These are phyloP conservation scores for Spizellomyces sp. DNA, from an alignment of 192 early-diverging fungal species.

Conservation along the genomic window DNA sequence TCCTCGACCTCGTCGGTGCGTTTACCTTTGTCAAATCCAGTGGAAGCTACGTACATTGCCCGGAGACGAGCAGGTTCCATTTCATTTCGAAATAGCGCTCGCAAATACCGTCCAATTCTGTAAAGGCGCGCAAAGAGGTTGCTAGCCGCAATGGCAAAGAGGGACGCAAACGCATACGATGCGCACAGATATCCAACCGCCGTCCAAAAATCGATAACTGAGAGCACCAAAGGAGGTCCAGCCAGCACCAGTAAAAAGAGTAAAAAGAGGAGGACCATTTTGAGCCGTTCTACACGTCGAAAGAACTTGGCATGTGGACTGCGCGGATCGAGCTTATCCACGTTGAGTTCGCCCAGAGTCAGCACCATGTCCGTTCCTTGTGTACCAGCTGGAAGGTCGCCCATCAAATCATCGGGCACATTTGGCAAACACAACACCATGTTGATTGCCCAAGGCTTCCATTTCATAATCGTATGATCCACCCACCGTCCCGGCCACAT, in stretches of 20 bases:
- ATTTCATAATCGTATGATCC: not conserved
- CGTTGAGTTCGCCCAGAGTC: not conserved
- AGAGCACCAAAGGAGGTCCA: constrained; percentile 1
- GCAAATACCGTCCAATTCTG: not conserved
- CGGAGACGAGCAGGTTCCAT: not conserved
- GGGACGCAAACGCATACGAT: not conserved
- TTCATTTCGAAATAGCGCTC: not conserved
- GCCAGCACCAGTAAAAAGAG: not conserved
- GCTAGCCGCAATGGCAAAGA: not conserved
- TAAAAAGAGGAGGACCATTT: not conserved
- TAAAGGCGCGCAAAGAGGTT: not conserved
- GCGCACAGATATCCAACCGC: constrained; percentile 5
- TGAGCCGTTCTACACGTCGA: not conserved
- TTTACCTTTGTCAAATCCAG: not conserved
- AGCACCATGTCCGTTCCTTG: not conserved
- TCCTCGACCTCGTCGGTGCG: too few species aligned
- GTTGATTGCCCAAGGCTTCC: not conserved
- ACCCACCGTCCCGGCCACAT: not conserved
- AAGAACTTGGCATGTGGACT: not conserved
- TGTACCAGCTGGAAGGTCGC: not conserved
- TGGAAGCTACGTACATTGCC: not conserved
- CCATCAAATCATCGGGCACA: constrained; percentile 3
- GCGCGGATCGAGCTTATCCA: not conserved
- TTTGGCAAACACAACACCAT: not conserved
- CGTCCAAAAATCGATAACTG: constrained; percentile 2